Evolutionary conservation across 257 asterid genomes (phyloP).

Genomic region (Solanum paucissectum): DNA sequence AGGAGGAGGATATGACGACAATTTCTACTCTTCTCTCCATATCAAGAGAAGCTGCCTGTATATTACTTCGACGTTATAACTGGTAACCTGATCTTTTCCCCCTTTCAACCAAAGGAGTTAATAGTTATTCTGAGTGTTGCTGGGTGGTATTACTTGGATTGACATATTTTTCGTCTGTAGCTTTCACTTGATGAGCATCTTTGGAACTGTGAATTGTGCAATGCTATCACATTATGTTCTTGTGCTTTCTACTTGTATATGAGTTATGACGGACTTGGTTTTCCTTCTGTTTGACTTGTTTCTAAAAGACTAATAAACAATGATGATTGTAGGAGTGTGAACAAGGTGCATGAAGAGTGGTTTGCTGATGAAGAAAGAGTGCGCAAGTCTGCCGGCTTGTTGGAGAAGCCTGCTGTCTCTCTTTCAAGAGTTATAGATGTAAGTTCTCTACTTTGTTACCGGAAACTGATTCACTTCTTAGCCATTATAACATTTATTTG

Average conservation of each 20-base stretch:
- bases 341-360: conserved; percentile 86
- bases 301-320: not conserved
- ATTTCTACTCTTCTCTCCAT: conserved; percentile 75
- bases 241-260: not conserved
- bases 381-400: conserved; percentile 65
- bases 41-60: conserved; percentile 67
- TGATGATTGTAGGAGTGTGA: conserved; percentile 58
- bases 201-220: not conserved
- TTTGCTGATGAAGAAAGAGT: conserved; percentile 78
- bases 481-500: not conserved
- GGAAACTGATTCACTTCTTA: not conserved
- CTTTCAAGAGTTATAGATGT: conserved; percentile 42
- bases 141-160: not conserved
- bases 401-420: conserved; percentile 48
- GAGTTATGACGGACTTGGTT: not conserved
- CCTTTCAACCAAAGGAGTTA: not conserved
- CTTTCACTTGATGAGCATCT: not conserved
- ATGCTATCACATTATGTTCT: not conserved
- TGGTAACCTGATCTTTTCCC: conserved; percentile 30
- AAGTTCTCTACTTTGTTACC: conserved; percentile 11
- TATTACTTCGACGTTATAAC: conserved; percentile 63
- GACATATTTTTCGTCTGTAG: not conserved
- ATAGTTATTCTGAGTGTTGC: not conserved
- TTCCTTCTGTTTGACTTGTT: not conserved
- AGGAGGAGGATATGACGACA: conserved; percentile 61